Evolutionary conservation across 345 rosid genomes (phyloP).

Genomic region (Gossypium stocksii): DNA sequence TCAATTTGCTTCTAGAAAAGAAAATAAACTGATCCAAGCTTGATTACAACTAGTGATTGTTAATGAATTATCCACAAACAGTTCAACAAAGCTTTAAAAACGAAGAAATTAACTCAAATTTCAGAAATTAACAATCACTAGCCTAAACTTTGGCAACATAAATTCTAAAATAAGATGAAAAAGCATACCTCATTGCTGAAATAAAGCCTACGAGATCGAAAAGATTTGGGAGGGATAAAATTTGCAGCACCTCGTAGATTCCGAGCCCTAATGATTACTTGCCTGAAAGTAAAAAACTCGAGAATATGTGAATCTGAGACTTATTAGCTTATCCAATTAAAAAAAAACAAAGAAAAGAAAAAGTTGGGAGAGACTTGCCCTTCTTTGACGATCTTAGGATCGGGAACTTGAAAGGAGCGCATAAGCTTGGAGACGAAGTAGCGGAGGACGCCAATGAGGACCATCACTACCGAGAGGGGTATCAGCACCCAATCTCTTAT

Average conservation of each 20-base stretch:
- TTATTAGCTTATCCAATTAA: not conserved
- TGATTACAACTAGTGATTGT: not conserved
- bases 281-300: slow-evolving; percentile 36
- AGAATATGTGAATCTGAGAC: not conserved
- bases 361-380: slow-evolving; percentile 39
- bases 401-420: slow-evolving; percentile 83
- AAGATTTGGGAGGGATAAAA: slow-evolving; percentile 77
- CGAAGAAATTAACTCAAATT: not conserved
- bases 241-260: slow-evolving; percentile 84
- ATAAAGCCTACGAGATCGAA: slow-evolving; percentile 77
- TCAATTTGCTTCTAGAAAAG: not conserved
- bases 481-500: slow-evolving; percentile 95
- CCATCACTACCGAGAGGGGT: slow-evolving; percentile 91
- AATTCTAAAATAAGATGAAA: slow-evolving; percentile 3
- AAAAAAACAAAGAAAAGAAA: not conserved
- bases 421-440: slow-evolving; percentile 83
- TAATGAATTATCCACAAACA: not conserved
- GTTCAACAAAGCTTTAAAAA: not conserved
- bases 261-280: slow-evolving; percentile 81
- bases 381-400: slow-evolving; percentile 78
- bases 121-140: not conserved
- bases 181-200: slow-evolving; percentile 78
- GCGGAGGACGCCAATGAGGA: slow-evolving; percentile 84
- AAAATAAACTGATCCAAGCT: not conserved
- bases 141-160: not conserved